These are phyloP conservation scores for Trypanosoma caninum DNA, from an alignment of 208 protist genomes.

Conservation along the genomic window DNA sequence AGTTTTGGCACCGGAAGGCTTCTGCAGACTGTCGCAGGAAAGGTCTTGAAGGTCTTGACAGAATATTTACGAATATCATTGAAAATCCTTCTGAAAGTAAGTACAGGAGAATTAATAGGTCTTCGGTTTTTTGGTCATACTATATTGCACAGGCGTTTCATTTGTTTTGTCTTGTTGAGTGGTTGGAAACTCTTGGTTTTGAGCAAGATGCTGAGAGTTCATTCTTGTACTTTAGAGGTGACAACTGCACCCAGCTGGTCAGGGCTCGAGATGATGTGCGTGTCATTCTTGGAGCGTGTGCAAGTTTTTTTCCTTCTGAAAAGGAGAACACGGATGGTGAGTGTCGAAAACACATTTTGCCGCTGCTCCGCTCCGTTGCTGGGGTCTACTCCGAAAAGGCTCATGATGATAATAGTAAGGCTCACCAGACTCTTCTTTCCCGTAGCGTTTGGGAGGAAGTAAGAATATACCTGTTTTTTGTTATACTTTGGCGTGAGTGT, in stretches of 20 bases:
- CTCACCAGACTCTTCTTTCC: neutral
- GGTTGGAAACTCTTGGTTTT: conserved; percentile 20
- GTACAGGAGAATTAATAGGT: conserved; percentile 22
- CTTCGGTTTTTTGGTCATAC: conserved; percentile 15
- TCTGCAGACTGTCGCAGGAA: conserved; percentile 15
- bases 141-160: conserved; percentile 17
- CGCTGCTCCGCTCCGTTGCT: conserved; percentile 14
- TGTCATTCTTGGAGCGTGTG: conserved; percentile 8
- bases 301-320: neutral
- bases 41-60: conserved; percentile 19
- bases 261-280: conserved; percentile 1
- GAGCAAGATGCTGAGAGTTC: conserved; percentile 14
- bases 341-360: neutral
- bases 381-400: too few species aligned
- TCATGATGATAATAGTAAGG: neutral
- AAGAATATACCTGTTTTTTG: conserved; percentile 10
- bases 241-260: neutral
- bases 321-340: neutral
- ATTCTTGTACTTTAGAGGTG: conserved; percentile 8
- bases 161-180: conserved; percentile 21
- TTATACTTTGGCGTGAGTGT: conserved; percentile 1
- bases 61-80: conserved; percentile 22
- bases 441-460: conserved; percentile 12
- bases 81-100: conserved; percentile 10
- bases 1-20: conserved; percentile 17